Evolutionary conservation across 1,284 basidiomycete genomes (phyloP).

Genomic region (Moniliophthora roreri): DNA sequence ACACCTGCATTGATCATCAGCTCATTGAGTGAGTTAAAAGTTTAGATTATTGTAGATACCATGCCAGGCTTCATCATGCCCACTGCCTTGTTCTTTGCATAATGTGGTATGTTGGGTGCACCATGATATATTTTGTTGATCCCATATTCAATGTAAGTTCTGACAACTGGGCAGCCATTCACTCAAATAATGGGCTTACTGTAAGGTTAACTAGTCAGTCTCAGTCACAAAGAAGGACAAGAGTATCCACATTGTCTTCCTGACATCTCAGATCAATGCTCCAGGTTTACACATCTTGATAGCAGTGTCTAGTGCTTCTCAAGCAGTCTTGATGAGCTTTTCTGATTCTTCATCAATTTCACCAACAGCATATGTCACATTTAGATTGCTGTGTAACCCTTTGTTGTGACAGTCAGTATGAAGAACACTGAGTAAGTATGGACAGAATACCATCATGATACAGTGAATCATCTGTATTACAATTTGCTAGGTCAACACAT

Average conservation of each 20-base stretch:
- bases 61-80: constrained; percentile 86
- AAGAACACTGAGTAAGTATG: background rate
- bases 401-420: background rate
- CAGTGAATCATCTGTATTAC: constrained; percentile 54
- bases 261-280: constrained; percentile 80
- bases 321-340: constrained; percentile 80
- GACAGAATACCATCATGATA: constrained; percentile 63
- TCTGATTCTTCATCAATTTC: constrained; percentile 80
- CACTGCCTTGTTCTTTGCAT: constrained; percentile 82
- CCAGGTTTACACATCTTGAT: constrained; percentile 92
- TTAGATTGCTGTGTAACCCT: constrained; percentile 91
- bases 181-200: constrained; percentile 85
- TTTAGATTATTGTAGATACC: constrained; percentile 43
- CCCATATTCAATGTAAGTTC: constrained; percentile 91
- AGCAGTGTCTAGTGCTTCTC: constrained; percentile 81
- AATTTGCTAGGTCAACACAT: too few species aligned
- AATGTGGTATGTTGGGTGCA: constrained; percentile 79
- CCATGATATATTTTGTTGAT: constrained; percentile 84
- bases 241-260: constrained; percentile 71
- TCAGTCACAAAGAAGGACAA: background rate
- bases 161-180: constrained; percentile 83
- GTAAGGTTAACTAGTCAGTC: constrained; percentile 13
- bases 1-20: constrained; percentile 24
- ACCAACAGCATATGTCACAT: constrained; percentile 90
- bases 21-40: constrained; percentile 2